Percentiles rank a stretch among this genome's conserved stretches.
Conservation (phyloP, 2,329 filamentous ascomycete genomes). For the Hirsutella thompsonii region DNA sequence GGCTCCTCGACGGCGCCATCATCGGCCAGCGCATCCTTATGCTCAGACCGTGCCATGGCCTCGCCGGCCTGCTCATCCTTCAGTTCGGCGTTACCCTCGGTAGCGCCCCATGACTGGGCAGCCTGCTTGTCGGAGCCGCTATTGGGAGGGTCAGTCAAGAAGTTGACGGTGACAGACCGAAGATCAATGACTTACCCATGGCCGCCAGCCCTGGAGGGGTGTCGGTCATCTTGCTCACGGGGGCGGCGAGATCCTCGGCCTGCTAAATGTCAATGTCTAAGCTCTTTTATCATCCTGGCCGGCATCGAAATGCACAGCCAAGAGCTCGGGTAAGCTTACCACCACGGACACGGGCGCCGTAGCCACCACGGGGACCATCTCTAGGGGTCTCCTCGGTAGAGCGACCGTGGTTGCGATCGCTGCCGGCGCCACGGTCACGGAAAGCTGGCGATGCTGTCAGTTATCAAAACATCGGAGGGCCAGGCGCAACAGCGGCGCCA, state of each 20-base stretch:
- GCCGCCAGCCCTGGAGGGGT: constrained; percentile 28
- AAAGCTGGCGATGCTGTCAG: constrained; percentile 45
- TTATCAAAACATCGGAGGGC: neutral
- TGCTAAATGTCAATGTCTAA: constrained; percentile 14
- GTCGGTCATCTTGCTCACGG: constrained; percentile 43
- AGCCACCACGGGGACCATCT: constrained; percentile 45
- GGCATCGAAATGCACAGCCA: no score
- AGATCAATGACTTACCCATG: constrained; percentile 28
- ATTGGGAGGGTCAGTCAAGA: constrained; percentile 2
- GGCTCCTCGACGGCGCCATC: constrained; percentile 33
- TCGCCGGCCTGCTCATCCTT: constrained; percentile 88
- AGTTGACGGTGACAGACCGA: neutral
- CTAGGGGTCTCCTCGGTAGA: constrained; percentile 55
- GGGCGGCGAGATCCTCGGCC: constrained; percentile 40
- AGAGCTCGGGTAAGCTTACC: constrained; percentile 25
- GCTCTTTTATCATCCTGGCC: no score
- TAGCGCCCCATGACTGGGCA: constrained; percentile 78
- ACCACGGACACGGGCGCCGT: constrained; percentile 49
- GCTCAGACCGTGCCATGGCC: constrained; percentile 73
- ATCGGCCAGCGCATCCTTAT: constrained; percentile 53
- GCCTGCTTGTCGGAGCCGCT: constrained; percentile 79
- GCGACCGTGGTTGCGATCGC: constrained; percentile 70
- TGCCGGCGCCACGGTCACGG: constrained; percentile 76
- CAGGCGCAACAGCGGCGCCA: neutral
- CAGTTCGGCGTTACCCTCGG: constrained; percentile 70